Conservation (phyloP, 306 rosid species). For the Urtica urens region DNA sequence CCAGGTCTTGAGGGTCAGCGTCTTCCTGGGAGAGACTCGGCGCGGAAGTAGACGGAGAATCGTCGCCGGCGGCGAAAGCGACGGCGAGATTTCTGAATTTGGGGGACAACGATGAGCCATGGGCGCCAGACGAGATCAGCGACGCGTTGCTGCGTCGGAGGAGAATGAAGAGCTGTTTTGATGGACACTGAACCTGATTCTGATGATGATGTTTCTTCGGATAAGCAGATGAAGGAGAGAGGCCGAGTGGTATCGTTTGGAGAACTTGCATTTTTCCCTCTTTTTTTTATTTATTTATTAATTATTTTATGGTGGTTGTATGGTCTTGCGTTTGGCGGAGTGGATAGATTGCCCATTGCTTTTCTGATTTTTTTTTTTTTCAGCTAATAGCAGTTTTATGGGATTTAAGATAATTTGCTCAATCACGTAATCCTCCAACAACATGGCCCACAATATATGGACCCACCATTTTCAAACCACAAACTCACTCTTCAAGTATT, state of each 20-base stretch:
- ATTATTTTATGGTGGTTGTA: too few species aligned
- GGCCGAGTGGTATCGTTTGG: constrained; percentile 14
- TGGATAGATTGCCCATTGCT: too few species aligned
- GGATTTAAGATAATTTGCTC: too few species aligned
- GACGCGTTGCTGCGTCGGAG: not conserved
- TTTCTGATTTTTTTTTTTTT: too few species aligned
- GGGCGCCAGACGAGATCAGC: constrained; percentile 1
- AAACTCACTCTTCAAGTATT: too few species aligned
- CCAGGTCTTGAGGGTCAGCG: constrained; percentile 43
- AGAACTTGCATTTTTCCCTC: constrained; percentile 7
- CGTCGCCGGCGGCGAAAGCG: constrained; percentile 18
- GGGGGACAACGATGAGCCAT: not conserved
- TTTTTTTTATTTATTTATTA: not conserved
- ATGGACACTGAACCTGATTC: not conserved
- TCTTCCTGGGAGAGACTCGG: constrained; percentile 4
- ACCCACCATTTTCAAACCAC: too few species aligned
- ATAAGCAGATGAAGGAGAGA: constrained; percentile 1
- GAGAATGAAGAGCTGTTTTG: constrained; percentile 3
- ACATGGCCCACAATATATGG: too few species aligned
- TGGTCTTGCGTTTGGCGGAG: too few species aligned
- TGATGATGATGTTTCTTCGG: too few species aligned
- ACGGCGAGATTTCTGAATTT: not conserved
- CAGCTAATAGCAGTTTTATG: too few species aligned
- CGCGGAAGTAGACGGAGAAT: constrained; percentile 11
- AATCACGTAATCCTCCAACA: too few species aligned